These are phyloP conservation scores for Termitomyces eurrhizus DNA, from an alignment of 768 basidiomycete genomes.

Conservation along the genomic window DNA sequence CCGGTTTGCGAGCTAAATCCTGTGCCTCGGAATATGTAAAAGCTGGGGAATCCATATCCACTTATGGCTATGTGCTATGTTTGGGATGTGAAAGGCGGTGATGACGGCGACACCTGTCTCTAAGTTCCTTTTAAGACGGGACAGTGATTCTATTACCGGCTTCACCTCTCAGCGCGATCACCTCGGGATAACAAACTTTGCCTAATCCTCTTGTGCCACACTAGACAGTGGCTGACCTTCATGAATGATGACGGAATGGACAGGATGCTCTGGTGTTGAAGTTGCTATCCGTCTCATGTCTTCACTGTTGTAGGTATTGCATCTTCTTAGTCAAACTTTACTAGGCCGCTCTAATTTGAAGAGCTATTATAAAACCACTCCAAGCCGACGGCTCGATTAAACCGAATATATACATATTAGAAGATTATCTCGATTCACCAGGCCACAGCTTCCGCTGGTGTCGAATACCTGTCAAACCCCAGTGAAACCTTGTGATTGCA, in stretches of 20 bases:
- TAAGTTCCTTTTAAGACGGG: background rate
- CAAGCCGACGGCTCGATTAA: background rate
- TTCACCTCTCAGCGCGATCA: background rate
- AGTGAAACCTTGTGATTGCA: background rate
- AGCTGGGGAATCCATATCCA: background rate
- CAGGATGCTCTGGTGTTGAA: background rate
- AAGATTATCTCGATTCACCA: background rate
- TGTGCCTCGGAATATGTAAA: background rate
- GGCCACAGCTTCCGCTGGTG: background rate
- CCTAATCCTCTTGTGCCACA: background rate
- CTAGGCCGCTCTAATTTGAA: background rate
- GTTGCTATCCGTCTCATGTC: background rate
- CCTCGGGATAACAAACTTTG: background rate
- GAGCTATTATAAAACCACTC: background rate
- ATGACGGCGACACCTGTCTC: background rate
- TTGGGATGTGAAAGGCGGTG: background rate
- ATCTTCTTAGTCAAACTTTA: background rate
- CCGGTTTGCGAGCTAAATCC: background rate
- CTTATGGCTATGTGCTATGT: background rate
- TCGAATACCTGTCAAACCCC: background rate
- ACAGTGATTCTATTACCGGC: background rate
- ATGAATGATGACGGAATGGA: background rate
- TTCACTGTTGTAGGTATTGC: background rate
- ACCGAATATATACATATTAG: background rate
- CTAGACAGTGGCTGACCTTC: background rate